These are phyloP conservation scores for Brassica napus DNA, from an alignment of 345 rosid genomes.

Conservation along the genomic window DNA sequence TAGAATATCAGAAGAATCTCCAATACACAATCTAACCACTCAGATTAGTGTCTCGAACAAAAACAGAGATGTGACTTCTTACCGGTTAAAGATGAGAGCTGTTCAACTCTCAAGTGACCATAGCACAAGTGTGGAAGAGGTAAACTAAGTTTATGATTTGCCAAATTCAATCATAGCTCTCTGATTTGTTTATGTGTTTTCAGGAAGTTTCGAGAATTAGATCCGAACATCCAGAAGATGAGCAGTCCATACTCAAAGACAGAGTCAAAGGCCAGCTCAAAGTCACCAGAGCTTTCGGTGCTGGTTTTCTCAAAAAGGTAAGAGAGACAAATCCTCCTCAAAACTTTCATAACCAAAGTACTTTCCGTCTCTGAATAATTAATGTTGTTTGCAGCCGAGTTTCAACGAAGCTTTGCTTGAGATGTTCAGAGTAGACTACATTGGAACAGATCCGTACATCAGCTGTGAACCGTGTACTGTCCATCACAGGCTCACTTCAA, in stretches of 20 bases:
- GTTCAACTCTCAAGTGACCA: constrained; percentile 93
- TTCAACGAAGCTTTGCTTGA: constrained; percentile 86
- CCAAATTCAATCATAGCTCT: not conserved
- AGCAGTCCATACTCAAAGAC: constrained; percentile 75
- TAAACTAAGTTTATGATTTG: constrained; percentile 23
- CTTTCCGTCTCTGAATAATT: not conserved
- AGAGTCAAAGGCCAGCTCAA: constrained; percentile 93
- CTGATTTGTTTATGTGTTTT: constrained; percentile 3
- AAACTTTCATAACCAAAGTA: not conserved
- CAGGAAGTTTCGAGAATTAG: constrained; percentile 86
- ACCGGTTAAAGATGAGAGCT: constrained; percentile 93
- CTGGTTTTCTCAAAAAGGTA: constrained; percentile 92
- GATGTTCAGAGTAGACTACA: constrained; percentile 69
- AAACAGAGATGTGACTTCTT: constrained; percentile 79
- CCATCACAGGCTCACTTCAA: constrained; percentile 86
- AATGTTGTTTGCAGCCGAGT: constrained; percentile 56
- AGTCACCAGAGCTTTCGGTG: constrained; percentile 96
- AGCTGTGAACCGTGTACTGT: constrained; percentile 72
- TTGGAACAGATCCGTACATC: constrained; percentile 74
- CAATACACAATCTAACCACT: constrained; percentile 73
- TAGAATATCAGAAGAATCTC: constrained; percentile 97
- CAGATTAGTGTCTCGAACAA: constrained; percentile 73
- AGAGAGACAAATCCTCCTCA: constrained; percentile 21
- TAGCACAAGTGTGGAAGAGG: constrained; percentile 88
- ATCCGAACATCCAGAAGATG: constrained; percentile 86